Percentiles rank a stretch among this genome's conserved stretches.
These are phyloP conservation scores for Sporothrix variecibatus DNA, from an alignment of 2,329 filamentous ascomycete genomes.

Conservation along the genomic window DNA sequence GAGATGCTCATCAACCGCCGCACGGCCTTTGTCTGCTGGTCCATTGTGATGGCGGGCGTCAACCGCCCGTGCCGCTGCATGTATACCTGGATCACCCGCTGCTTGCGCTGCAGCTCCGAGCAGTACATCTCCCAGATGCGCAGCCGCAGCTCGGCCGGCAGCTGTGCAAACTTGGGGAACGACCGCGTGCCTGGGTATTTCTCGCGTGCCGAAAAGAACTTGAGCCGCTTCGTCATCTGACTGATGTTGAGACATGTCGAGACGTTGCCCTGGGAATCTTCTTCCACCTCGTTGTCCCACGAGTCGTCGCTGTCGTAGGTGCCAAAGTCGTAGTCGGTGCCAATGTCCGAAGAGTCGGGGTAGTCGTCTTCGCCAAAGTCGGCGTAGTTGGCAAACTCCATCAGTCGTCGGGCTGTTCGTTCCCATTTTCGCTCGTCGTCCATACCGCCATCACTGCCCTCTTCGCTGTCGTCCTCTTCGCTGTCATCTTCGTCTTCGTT, in stretches of 20 bases:
- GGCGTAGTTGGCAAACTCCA: neutral
- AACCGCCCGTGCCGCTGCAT: neutral
- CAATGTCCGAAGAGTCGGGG: neutral
- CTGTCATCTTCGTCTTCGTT: neutral
- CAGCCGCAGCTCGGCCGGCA: constrained; percentile 30
- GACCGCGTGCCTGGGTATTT: neutral
- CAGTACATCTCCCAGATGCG: constrained; percentile 30
- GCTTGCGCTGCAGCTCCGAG: constrained; percentile 10
- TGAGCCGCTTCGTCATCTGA: neutral
- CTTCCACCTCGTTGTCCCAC: neutral
- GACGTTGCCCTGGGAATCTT: neutral
- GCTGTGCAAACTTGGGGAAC: constrained; percentile 26
- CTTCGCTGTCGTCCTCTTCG: neutral
- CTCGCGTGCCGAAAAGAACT: neutral
- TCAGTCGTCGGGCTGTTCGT: neutral
- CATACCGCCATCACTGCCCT: neutral
- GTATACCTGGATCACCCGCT: constrained; percentile 22
- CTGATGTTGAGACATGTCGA: neutral
- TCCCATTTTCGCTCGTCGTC: neutral
- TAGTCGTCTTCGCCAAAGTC: constrained; percentile 1
- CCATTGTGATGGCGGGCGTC: neutral
- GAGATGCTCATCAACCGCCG: constrained; percentile 27
- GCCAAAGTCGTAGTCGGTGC: neutral
- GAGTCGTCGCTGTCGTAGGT: constrained; percentile 14
- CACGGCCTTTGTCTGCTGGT: constrained; percentile 8